These are phyloP conservation scores for Chalaropsis ovoidea DNA, from an alignment of 2,329 filamentous ascomycete genomes.

Conservation along the genomic window DNA sequence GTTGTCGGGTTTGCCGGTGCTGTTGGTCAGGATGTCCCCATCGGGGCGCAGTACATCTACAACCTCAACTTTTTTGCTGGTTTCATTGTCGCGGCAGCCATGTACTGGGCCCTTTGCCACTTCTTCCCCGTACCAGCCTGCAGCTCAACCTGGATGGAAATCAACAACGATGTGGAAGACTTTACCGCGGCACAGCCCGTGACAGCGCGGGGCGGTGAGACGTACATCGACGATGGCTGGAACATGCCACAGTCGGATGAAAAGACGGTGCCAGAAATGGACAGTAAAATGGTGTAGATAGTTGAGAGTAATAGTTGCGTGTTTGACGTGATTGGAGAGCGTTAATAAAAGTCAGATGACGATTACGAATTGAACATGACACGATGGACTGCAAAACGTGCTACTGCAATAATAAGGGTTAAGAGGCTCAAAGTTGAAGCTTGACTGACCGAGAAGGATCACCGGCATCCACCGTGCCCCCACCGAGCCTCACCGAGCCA, in stretches of 20 bases:
- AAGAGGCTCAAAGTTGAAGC: too few relatives aligned
- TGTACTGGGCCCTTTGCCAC: slow-evolving; percentile 62
- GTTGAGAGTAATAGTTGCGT: background rate
- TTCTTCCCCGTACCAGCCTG: slow-evolving; percentile 63
- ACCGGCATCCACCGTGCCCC: background rate
- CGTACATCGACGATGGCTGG: slow-evolving; percentile 34
- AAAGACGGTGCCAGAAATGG: slow-evolving; percentile 21
- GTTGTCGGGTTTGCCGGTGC: slow-evolving; percentile 85
- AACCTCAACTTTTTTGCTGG: slow-evolving; percentile 85
- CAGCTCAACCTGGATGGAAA: slow-evolving; percentile 67
- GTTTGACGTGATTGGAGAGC: background rate
- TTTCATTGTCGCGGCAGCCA: slow-evolving; percentile 55
- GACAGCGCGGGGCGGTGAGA: slow-evolving; percentile 30
- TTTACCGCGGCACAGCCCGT: slow-evolving; percentile 38
- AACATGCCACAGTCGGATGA: slow-evolving; percentile 24
- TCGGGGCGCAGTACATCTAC: slow-evolving; percentile 76
- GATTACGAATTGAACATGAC: background rate
- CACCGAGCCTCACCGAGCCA: background rate
- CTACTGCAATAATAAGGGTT: too few relatives aligned
- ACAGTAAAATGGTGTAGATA: background rate
- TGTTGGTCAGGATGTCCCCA: slow-evolving; percentile 59
- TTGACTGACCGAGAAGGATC: too few relatives aligned
- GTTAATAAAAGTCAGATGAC: background rate
- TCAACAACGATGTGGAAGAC: slow-evolving; percentile 53
- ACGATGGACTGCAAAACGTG: too few relatives aligned